A percentile compares a stretch with the other conserved stretches of the same genome.
Conservation (phyloP, 2,329 filamentous ascomycete genomes). For the Ceratocystiopsis brevicomis region DNA sequence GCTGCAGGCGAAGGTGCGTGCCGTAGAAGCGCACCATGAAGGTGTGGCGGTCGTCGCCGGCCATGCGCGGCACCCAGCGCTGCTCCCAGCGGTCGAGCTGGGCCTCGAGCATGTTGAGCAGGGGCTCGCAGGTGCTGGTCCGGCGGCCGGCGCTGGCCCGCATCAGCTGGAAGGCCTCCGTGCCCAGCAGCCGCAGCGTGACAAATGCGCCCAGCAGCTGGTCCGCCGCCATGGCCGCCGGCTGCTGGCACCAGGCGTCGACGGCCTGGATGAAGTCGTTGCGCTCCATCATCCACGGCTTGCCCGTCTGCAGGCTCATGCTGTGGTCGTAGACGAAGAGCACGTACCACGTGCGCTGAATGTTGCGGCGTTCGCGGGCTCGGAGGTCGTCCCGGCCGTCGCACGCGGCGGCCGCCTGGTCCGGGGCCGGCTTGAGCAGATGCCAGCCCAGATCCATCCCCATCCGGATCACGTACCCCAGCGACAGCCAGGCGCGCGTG, state of each 20-base stretch:
- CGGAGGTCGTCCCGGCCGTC: too few species aligned
- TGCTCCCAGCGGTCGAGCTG: conserved; percentile 12
- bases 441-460: conserved; percentile 5
- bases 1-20: conserved; percentile 18
- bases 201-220: too few species aligned
- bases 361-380: too few species aligned
- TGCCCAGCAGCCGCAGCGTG: too few species aligned
- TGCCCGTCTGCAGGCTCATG: conserved; percentile 22
- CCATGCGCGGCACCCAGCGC: conserved; percentile 7
- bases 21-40: conserved; percentile 22
- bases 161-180: too few species aligned
- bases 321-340: conserved; percentile 3
- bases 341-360: too few species aligned
- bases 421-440: too few species aligned
- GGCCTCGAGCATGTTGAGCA: conserved; percentile 10
- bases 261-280: conserved; percentile 19
- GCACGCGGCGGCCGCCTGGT: too few species aligned
- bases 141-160: too few species aligned
- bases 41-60: conserved; percentile 13
- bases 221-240: conserved; percentile 9
- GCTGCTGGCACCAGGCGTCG: conserved; percentile 17
- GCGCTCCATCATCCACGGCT: conserved; percentile 23
- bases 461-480: conserved; percentile 22
- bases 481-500: conserved; percentile 19
- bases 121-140: conserved; percentile 8